Evolutionary conservation across 345 rosid genomes (phyloP).

Genomic region (Ailanthus altissimus): DNA sequence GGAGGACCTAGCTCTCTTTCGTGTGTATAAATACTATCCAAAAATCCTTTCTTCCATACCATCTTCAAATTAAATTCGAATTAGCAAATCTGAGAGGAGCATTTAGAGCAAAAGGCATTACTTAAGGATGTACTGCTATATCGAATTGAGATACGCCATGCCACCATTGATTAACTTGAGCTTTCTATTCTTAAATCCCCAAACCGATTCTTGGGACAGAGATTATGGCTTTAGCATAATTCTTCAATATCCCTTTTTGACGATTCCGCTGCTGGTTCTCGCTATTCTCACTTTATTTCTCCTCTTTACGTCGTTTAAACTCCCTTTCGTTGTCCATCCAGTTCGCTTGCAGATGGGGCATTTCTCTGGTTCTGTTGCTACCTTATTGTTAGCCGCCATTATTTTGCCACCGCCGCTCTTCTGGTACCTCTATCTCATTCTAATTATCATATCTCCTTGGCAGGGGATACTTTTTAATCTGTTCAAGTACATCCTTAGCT

Average conservation of each 20-base stretch:
- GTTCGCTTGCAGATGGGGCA: not conserved
- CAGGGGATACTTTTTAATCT: not conserved
- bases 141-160: not conserved
- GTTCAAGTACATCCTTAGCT: not conserved
- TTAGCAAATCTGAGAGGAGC: too few relatives aligned
- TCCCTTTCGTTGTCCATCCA: not conserved
- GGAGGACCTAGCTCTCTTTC: not conserved
- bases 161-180: not conserved
- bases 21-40: not conserved
- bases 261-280: not conserved
- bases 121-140: not conserved
- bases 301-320: not conserved
- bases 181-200: not conserved
- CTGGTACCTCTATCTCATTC: not conserved
- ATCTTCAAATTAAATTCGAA: not conserved
- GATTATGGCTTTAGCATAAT: not conserved
- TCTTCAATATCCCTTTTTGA: not conserved
- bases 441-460: not conserved
- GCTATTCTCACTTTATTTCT: not conserved
- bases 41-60: not conserved
- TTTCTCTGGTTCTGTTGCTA: not conserved
- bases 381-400: not conserved
- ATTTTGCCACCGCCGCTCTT: not conserved
- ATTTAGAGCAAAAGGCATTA: not conserved
- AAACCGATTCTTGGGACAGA: not conserved